Base-by-base conservation (phyloP, 257 asterid genomes). In the Echites panduratus region DNA sequence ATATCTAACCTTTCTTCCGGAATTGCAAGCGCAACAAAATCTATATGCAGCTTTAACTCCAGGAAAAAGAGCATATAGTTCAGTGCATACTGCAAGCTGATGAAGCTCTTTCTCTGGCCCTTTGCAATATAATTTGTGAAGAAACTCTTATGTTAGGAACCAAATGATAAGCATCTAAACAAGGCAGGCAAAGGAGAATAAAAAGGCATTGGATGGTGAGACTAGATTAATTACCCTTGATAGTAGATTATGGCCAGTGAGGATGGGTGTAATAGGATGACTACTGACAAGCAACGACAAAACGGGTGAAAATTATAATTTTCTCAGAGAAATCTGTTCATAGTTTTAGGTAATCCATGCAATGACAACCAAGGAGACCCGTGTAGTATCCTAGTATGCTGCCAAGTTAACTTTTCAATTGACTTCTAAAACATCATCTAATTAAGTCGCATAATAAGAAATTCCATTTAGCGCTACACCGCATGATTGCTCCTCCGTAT, bases 81-180 rank as follows among this genome's bases (percentile, higher is more conserved):
- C 99, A 45, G 90, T 89, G 50, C 92, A 92, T 75, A 83, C 92
- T 45, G 84, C 84, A 80, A 95, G 82, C 72, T 92, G 99, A 80
- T 68, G 83, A 65, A 95, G 89, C 88, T 95, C 98, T 59, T 87
- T 89, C 67, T 92, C 99, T 68, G 99, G 97, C 44, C 98, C 97
- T 93, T 50, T 77, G 62, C 71, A 59, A 76, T 71, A 75, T 78
- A 76, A 57, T 70, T 62, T 73, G 76, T 26, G 64, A 75, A 72
- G 58, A 43, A 69, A 77, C 72, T 56, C 65, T 59, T 63, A 57
- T 61, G 8, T 84, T 58, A 70, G 53, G 49, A 76, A 35, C 63
- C 66, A 19, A 50, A 45, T 9, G 27, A 41, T 66, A 54, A 62
- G 58, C 26, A 56, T 45, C 26, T 19, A 32, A n/a, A 53, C 43